A percentile compares a stretch with the other conserved stretches of the same genome.
phyloP scores from a whole-genome alignment of 2,329 filamentous ascomycete species.

The Xylariaceae sp. region DNA sequence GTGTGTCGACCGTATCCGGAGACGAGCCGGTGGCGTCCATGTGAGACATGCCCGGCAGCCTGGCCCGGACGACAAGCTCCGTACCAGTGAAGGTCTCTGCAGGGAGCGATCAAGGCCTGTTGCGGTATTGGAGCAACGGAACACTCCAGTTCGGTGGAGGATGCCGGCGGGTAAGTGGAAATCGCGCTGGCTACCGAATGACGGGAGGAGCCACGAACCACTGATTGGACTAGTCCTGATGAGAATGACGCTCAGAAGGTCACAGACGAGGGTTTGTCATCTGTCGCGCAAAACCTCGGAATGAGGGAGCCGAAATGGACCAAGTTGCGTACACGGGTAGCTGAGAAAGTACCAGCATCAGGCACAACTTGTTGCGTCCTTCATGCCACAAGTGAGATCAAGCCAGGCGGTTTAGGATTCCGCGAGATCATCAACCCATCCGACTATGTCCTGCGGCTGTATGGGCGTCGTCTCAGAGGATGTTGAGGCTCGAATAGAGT shows the following conservation, averaged over 20 bases:
- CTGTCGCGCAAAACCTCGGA: constrained; percentile 3
- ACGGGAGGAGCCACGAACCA: not conserved
- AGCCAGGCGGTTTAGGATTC: too few species aligned
- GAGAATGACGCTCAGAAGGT: constrained; percentile 9
- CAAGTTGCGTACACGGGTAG: not conserved
- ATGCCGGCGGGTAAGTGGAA: too few species aligned
- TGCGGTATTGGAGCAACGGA: too few species aligned
- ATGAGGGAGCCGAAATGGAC: constrained; percentile 7
- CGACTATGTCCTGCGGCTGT: too few species aligned
- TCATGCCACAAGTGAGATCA: too few species aligned
- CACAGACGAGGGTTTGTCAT: constrained; percentile 8
- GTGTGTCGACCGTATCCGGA: constrained; percentile 17
- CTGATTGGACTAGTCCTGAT: constrained; percentile 2
- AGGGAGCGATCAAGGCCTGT: constrained; percentile 3
- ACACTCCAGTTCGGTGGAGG: too few species aligned
- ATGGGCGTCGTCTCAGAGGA: too few species aligned
- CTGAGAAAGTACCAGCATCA: too few species aligned
- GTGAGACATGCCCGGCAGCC: constrained; percentile 13
- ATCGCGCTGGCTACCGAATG: too few species aligned
- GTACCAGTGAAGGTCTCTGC: constrained; percentile 1
- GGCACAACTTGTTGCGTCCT: too few species aligned
- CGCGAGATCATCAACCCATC: too few species aligned
- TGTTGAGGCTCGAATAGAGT: too few species aligned
- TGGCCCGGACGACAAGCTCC: not conserved
- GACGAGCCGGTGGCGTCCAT: constrained; percentile 18